Base-by-base conservation (phyloP, 1,139 yeast genomes). In the Saccharomyces uvarum region DNA sequence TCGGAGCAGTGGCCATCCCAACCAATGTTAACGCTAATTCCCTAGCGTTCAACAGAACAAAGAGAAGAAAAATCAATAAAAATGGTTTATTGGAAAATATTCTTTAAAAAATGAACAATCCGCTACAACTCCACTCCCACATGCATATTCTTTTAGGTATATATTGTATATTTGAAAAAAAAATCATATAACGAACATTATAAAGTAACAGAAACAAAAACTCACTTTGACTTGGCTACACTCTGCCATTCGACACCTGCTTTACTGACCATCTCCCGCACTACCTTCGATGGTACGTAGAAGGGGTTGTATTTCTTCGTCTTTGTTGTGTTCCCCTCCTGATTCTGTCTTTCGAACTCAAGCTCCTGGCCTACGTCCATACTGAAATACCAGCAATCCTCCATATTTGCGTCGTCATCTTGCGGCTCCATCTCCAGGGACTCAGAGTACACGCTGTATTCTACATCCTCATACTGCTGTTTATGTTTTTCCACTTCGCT, bases 1-100 rank as follows among this genome's bases (percentile, higher is more conserved):
- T 60, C 14, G 61, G 59, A 16, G 61, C 54, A 33, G 54, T 54
- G 33, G 56, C 53, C 38, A 51, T 52, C 16, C 56, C 59, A 28
- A 52, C 52, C 24, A 56, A 53, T 13, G 44, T 38, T 5, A 38
- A 38, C 14, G 56, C 57, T 16, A 59, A 54, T 28, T 56, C 60
- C 1, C 51, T 60, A 54, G 50, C 56, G 4, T 60, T 60, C 56
- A 53, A 60, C 47, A 53, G 50, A 9, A 54, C 38, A 11, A 52
- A 52, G 33, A 54, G 51, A 31, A 48, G 53, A 44, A 54, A 52
- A 13, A 24, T 52, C 5, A 27, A 50, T 47, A 32, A 32, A 42
- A 31, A 19, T 13, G 19, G 33, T n/a, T 14, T 21, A 11, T 33
- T 14, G 11, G 44, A 49, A 11, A 26, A 31, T 14, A 29, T 42